Base-by-base conservation (phyloP, 257 asterid genomes). In the Knoxia roxburghii region DNA sequence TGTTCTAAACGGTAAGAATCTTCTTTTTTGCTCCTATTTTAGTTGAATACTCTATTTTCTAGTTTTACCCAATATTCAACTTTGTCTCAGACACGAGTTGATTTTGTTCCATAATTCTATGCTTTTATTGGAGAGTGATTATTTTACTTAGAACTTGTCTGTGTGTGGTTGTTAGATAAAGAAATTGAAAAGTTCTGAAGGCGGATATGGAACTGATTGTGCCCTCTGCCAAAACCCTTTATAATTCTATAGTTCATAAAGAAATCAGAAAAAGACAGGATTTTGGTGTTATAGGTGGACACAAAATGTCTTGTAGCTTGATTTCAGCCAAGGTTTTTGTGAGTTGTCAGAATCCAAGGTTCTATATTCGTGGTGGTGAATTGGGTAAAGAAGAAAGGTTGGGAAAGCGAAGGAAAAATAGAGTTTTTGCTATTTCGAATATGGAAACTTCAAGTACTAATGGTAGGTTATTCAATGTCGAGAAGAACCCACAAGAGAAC, bases 181-280 rank as follows among this genome's bases (percentile, higher is more conserved):
- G 32, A 56, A 60, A 60, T 67, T 45, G 43, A 21, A 17, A 46
- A 15, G 20, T 60, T 46, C 24, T 64, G 52, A n/a, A 53, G 63
- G 52, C 58, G 23, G 20, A 32, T 24, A 88, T 90, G 97, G 96
- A 83, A 45, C 57, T 83, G 72, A 78, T 69, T 68, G 78, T 80
- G 52, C 86, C 92, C 23, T 48, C 79, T 43, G 83, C 74, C 68
- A 87, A 82, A 64, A 76, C 76, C 77, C 85, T 81, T 10, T 77
- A 78, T 72, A 74, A 76, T 37, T 64, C 68, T 67, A 63, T 63
- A 68, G 57, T 57, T 46, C 67, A 23, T 53, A 62, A 54, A 60
- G 71, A 73, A 20, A 73, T 57, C 35, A 59, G 48, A 61, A 73
- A 35, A 61, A 52, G 55, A 14, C 75, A 21, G 68, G 29, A 32